A percentile compares a stretch with the other conserved stretches of the same genome.
Evolutionary conservation across 2,329 filamentous ascomycete genomes (phyloP).

Genomic region (Ophiostoma triangulosporum): DNA sequence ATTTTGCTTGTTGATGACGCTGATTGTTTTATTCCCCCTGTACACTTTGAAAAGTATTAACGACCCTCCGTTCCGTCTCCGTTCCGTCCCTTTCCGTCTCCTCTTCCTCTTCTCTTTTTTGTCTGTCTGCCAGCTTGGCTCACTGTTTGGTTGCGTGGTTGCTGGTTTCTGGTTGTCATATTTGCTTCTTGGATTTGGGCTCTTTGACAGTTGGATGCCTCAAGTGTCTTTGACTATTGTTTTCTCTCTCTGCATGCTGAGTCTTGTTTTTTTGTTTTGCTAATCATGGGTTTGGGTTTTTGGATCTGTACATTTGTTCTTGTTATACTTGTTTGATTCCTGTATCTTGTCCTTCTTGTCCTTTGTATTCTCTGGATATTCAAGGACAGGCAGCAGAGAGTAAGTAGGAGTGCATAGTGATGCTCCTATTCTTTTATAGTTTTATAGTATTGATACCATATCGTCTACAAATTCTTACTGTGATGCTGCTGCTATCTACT

Average conservation of each 20-base stretch:
- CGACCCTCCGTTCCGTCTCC: background rate
- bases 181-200: background rate
- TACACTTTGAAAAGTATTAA: slow-evolving; percentile 1
- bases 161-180: background rate
- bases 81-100: background rate
- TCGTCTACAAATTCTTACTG: too few species aligned
- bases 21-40: slow-evolving; percentile 1
- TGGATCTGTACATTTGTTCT: background rate
- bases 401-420: too few species aligned
- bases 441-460: too few species aligned
- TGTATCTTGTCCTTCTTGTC: background rate
- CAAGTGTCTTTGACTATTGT: background rate
- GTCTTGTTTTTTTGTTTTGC: background rate
- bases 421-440: too few species aligned
- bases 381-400: background rate
- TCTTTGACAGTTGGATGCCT: background rate
- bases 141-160: background rate
- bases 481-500: too few species aligned
- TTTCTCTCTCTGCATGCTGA: background rate
- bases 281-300: background rate
- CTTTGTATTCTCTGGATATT: background rate
- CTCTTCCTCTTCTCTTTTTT: background rate
- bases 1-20: background rate
- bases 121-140: background rate
- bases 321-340: too few species aligned